Evolutionary conservation across 1,284 basidiomycete species (phyloP).

Genomic region (Agroathelia rolfsii): DNA sequence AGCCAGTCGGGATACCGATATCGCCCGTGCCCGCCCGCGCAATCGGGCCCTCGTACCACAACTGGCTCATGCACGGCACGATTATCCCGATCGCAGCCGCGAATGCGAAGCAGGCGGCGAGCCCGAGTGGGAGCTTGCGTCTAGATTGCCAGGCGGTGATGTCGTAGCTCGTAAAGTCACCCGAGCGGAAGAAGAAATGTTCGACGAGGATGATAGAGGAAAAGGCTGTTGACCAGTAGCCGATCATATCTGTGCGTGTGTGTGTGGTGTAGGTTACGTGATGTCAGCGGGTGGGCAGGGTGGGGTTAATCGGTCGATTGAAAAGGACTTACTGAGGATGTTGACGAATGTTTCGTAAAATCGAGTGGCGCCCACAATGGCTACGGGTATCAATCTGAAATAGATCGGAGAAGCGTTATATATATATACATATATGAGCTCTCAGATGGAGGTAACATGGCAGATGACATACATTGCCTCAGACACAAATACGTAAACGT

Average conservation of each 20-base stretch:
- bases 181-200: slow-evolving; percentile 43
- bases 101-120: slow-evolving; percentile 42
- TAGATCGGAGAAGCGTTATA: no score
- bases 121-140: slow-evolving; percentile 30
- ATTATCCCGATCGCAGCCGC: slow-evolving; percentile 35
- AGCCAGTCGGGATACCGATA: slow-evolving; percentile 31
- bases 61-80: slow-evolving; percentile 49
- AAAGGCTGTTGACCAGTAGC: slow-evolving; percentile 55
- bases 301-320: no score
- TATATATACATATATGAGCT: no score
- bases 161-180: no score
- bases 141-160: slow-evolving; percentile 19
- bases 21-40: slow-evolving; percentile 27
- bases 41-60: slow-evolving; percentile 40
- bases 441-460: slow-evolving; percentile 4
- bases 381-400: slow-evolving; percentile 44
- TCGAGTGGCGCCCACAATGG: slow-evolving; percentile 46
- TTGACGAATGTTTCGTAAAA: slow-evolving; percentile 51
- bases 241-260: no score
- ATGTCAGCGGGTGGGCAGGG: no score
- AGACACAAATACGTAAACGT: slow-evolving; percentile 60
- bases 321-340: slow-evolving; percentile 32
- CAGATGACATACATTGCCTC: slow-evolving; percentile 47
- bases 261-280: no score
- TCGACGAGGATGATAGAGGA: slow-evolving; percentile 44